Evolutionary conservation across 1,284 basidiomycete genomes (phyloP).

Genomic region (Xerocomus amazonicus): DNA sequence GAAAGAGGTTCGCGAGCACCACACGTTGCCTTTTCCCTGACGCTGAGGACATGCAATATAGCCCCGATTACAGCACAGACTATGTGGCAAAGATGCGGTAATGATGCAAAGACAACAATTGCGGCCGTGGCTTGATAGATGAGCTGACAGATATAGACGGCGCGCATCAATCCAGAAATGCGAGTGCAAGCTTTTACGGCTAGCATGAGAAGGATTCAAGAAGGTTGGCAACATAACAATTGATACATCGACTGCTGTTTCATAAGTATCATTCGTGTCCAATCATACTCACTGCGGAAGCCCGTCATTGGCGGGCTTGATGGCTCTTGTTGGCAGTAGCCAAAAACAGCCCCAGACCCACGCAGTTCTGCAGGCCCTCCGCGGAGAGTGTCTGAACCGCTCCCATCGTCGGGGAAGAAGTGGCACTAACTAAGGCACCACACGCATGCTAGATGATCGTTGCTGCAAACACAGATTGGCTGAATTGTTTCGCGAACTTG

Average conservation of each 20-base stretch:
- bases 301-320: slow-evolving; percentile 24
- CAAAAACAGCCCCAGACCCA: slow-evolving; percentile 19
- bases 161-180: slow-evolving; percentile 17
- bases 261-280: slow-evolving; percentile 16
- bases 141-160: slow-evolving; percentile 16
- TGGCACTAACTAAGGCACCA: neutral
- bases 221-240: slow-evolving; percentile 14
- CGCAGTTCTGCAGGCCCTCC: slow-evolving; percentile 17
- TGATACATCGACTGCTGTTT: slow-evolving; percentile 20
- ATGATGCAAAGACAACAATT: slow-evolving; percentile 9
- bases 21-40: slow-evolving; percentile 25
- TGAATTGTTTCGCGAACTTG: neutral
- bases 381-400: slow-evolving; percentile 16
- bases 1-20: slow-evolving; percentile 1
- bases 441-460: neutral
- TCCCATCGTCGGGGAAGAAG: slow-evolving; percentile 9
- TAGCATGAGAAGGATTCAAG: neutral
- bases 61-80: slow-evolving; percentile 22
- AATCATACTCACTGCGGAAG: slow-evolving; percentile 21
- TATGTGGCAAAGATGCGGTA: slow-evolving; percentile 22
- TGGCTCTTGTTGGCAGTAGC: slow-evolving; percentile 6
- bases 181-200: slow-evolving; percentile 14
- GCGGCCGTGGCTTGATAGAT: slow-evolving; percentile 13
- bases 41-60: neutral
- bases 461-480: neutral